Base-by-base conservation (phyloP, 331 rosid genomes). In the Quercus phellos region DNA sequence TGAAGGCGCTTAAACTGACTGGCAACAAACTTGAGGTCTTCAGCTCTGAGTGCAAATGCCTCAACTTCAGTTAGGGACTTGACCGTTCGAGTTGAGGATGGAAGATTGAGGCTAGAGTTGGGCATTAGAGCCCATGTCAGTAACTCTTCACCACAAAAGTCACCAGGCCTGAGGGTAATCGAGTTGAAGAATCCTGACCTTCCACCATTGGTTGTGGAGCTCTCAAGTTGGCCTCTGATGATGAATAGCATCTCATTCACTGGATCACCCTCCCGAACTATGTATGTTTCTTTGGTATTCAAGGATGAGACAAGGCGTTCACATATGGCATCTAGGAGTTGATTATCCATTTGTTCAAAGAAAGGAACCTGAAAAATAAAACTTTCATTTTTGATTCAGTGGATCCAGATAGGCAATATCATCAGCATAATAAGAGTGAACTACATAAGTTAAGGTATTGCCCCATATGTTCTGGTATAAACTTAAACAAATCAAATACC, bases 271-370 rank as follows among this genome's bases (percentile, higher is more conserved):
- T 94, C 98, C 8, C 97, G 59, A 18, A 77, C 75, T 0, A 94
- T 51, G 84, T 84, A 81, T 0, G 97, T 89, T 63, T 78, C 86
- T 75, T 90, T 90, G 9, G 97, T 90, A 68, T 89, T 90, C 70
- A 94, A 71, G 13, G 97, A 94, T 16, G 95, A 81, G 21, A 90
- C 91, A 0, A 94, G 90, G 2, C 98, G 92, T 84, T 94, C 97
- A 16, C 97, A 94, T 84, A 92, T 94, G 26, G 98, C 98, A n/a
- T 92, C 97, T 7, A 94, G 83, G 32, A 94, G 94, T 14, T 92
- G 97, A 68, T 84, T 88, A 53, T 94, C 97, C 98, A 94, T 94
- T 84, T 89, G 97, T 1, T 92, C 96, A 3, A 94, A 94, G 43
- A 90, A 94, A 0, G 92, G 92, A 19, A 94, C 97, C 97, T 94